These are phyloP conservation scores for Kwoniella heveanensis DNA, from an alignment of 768 basidiomycete genomes.

Conservation along the genomic window DNA sequence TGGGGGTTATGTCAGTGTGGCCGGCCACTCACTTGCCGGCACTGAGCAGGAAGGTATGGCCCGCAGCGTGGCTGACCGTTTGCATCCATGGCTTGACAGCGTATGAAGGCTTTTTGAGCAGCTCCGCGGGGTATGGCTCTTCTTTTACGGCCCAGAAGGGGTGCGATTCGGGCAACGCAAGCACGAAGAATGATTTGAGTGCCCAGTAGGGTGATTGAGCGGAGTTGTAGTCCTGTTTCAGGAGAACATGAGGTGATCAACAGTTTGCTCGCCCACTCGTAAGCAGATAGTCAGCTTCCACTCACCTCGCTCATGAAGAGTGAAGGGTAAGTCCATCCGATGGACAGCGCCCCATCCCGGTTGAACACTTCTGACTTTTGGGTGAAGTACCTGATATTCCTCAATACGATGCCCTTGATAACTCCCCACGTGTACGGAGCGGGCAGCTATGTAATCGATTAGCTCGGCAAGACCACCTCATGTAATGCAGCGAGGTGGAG, in stretches of 20 bases:
- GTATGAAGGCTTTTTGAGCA: constrained; percentile 51
- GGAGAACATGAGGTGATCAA: too few species aligned
- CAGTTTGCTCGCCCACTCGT: too few species aligned
- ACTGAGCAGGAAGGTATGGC: constrained; percentile 68
- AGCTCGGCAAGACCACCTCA: neutral
- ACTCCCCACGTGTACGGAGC: constrained; percentile 70
- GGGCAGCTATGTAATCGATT: constrained; percentile 58
- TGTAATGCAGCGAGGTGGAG: neutral
- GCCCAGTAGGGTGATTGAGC: constrained; percentile 76
- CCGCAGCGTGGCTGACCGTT: constrained; percentile 34
- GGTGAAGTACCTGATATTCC: constrained; percentile 73
- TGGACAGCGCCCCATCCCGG: constrained; percentile 70
- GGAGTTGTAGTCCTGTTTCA: constrained; percentile 60
- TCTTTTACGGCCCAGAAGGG: constrained; percentile 72
- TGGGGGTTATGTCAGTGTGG: too few species aligned
- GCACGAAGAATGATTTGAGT: constrained; percentile 72
- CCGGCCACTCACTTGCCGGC: constrained; percentile 61
- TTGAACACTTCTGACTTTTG: constrained; percentile 62
- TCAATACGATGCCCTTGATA: constrained; percentile 71
- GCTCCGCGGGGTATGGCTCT: constrained; percentile 64
- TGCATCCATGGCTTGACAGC: constrained; percentile 39
- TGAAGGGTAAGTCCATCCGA: constrained; percentile 71
- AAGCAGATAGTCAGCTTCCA: too few species aligned
- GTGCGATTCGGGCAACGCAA: constrained; percentile 67
- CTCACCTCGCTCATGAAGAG: constrained; percentile 74